Evolutionary conservation across 169 alveolate genomes (phyloP).

Genomic region (Plasmodium falciparum): DNA sequence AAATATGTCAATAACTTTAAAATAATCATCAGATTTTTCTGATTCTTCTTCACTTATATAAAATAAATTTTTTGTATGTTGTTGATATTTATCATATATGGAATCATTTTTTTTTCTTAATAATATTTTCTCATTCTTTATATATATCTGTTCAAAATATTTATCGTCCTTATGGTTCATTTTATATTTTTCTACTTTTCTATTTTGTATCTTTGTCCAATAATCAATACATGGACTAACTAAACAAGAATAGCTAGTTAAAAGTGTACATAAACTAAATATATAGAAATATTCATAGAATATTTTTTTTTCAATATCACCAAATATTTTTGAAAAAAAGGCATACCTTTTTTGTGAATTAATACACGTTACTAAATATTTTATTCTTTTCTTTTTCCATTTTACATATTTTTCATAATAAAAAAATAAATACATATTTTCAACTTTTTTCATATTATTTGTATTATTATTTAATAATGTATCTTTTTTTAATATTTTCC

Average conservation of each 20-base stretch:
- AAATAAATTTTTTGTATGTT: conserved; percentile 24
- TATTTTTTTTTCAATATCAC: conserved; percentile 50
- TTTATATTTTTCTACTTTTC: conserved; percentile 68
- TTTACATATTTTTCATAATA: conserved; percentile 74
- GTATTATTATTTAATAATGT: not conserved
- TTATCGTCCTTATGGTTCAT: conserved; percentile 41
- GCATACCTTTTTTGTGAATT: conserved; percentile 67
- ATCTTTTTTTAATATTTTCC: conserved; percentile 40
- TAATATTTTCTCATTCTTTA: conserved; percentile 25
- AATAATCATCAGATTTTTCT: conserved; percentile 61
- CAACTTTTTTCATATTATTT: conserved; percentile 28
- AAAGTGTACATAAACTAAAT: conserved; percentile 55
- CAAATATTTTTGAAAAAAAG: conserved; percentile 70
- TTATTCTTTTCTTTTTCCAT: conserved; percentile 62
- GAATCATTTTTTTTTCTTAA: conserved; percentile 76
- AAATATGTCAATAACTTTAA: conserved; percentile 67
- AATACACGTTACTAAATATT: conserved; percentile 36
- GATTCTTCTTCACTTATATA: conserved; percentile 59
- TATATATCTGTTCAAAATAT: conserved; percentile 44
- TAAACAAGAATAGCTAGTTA: conserved; percentile 60
- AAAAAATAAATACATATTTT: conserved; percentile 70
- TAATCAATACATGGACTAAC: conserved; percentile 62
- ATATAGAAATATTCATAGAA: conserved; percentile 73
- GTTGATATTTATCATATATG: conserved; percentile 77
- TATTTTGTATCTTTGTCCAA: conserved; percentile 39